Base-by-base conservation (phyloP, 441 rosid species). In the Isatis lusitanica region DNA sequence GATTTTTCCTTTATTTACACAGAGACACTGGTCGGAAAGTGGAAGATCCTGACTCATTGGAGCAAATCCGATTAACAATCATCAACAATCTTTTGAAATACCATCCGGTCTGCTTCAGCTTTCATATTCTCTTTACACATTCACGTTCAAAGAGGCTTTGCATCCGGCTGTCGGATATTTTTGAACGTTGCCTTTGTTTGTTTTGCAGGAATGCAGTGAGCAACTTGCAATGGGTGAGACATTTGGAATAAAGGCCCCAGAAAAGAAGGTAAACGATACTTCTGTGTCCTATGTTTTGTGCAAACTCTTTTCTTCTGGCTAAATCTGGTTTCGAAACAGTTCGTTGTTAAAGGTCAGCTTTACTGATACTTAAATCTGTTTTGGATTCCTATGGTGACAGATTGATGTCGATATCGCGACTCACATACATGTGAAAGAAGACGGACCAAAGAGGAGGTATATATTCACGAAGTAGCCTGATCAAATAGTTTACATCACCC, bases 161-260 rank as follows among this genome's bases (percentile, higher is more conserved):
- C 17, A 15, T 51, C 51, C 44, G 42, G 26, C 48, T 66, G 9
- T 38, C 24, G 16, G 10, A 28, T 72, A 47, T 17, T 35, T 58
- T n/a, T 70, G 12, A 71, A 64, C 33, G 26, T 62, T 71, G 12
- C 55, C 38, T 73, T 76, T 67, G 43, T 46, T 16, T 83, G 17
- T 56, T 55, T 79, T 63, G 30, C 68, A 92, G 98, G 98, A 94
- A 86, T 92, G 94, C 58, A 92, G 98, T 56, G 85, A 77, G 73
- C 87, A 78, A 75, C 97, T 94, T 78, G 98, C 98, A 26, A 81
- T 94, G 94, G 98, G 98, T 12, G 97, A 89, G 82, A 92, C 91
- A 35, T 94, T 94, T 82, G 97, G 98, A 82, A 81, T 94, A 77
- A 84, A 83, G 83, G 97, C 90, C 77, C 97, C 97, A 4, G 85